These are phyloP conservation scores for Cryomyces minteri DNA, from an alignment of 495 filamentous ascomycete genomes.

Conservation along the genomic window DNA sequence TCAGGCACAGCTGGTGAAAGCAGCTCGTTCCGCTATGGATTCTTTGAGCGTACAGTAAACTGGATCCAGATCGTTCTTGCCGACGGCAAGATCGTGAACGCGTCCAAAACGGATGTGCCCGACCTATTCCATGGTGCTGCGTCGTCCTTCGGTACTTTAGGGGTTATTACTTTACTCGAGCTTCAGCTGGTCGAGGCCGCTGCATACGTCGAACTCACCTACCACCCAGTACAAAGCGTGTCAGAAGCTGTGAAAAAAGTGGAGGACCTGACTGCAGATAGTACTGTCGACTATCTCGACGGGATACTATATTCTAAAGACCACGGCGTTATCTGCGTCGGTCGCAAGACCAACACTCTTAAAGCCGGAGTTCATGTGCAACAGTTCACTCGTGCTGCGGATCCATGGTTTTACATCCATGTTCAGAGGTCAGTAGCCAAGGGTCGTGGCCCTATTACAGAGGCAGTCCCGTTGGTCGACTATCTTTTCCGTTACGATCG, in stretches of 20 bases:
- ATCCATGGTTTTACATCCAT: constrained; percentile 18
- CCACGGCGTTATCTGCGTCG: constrained; percentile 34
- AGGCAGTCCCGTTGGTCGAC: constrained; percentile 31
- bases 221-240: constrained; percentile 25
- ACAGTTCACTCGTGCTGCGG: constrained; percentile 7
- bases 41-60: constrained; percentile 35
- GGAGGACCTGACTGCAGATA: constrained; percentile 21
- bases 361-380: constrained; percentile 5
- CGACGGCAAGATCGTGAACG: constrained; percentile 29
- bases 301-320: constrained; percentile 29
- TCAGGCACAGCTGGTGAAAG: constrained; percentile 42
- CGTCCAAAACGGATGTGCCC: constrained; percentile 17
- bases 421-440: constrained; percentile 2
- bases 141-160: constrained; percentile 36
- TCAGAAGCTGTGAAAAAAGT: constrained; percentile 9
- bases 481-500: constrained; percentile 45
- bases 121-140: constrained; percentile 39
- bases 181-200: constrained; percentile 32
- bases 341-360: constrained; percentile 25
- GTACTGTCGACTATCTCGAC: constrained; percentile 17
- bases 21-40: constrained; percentile 36
- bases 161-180: constrained; percentile 33
- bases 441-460: constrained; percentile 15
- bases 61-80: constrained; percentile 42
- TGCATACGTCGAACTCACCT: constrained; percentile 35